Conservation (phyloP, 306 rosid species). For the Sindora glabra region DNA sequence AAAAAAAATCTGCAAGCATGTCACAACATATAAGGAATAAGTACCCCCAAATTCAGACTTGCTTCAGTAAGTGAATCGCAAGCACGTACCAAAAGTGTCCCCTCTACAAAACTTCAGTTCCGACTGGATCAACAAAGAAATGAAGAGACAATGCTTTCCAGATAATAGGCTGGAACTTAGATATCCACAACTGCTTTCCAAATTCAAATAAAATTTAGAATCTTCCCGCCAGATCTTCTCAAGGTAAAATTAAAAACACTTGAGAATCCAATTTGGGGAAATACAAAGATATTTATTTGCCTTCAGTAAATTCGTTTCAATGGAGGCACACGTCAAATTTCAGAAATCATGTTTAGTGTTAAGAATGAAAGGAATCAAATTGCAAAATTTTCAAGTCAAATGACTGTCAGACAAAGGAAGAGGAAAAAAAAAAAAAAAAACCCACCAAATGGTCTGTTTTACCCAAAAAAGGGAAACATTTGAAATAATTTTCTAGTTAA, state of each 20-base stretch:
- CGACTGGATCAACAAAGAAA: slow-evolving; percentile 79
- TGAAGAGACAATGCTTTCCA: slow-evolving; percentile 57
- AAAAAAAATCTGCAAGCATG: slow-evolving; percentile 32
- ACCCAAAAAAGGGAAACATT: neutral
- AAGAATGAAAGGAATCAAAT: neutral
- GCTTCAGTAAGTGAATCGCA: slow-evolving; percentile 7
- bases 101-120: slow-evolving; percentile 81
- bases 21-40: too few relatives aligned
- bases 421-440: neutral
- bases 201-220: slow-evolving; percentile 19
- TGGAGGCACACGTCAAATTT: neutral
- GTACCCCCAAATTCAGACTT: too few relatives aligned
- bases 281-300: neutral
- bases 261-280: neutral
- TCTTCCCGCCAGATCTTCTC: slow-evolving; percentile 7
- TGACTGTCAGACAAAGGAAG: too few relatives aligned
- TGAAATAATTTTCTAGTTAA: neutral
- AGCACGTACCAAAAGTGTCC: slow-evolving; percentile 34
- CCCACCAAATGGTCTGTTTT: neutral
- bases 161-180: too few relatives aligned
- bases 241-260: neutral
- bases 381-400: slow-evolving; percentile 4
- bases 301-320: slow-evolving; percentile 5
- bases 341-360: slow-evolving; percentile 1
- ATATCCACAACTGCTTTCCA: too few relatives aligned